Evolutionary conservation across 2,329 filamentous ascomycete genomes (phyloP), one percentile per base, ranked within the genome.

Genomic region (Dendrostoma leiphaemia): DNA sequence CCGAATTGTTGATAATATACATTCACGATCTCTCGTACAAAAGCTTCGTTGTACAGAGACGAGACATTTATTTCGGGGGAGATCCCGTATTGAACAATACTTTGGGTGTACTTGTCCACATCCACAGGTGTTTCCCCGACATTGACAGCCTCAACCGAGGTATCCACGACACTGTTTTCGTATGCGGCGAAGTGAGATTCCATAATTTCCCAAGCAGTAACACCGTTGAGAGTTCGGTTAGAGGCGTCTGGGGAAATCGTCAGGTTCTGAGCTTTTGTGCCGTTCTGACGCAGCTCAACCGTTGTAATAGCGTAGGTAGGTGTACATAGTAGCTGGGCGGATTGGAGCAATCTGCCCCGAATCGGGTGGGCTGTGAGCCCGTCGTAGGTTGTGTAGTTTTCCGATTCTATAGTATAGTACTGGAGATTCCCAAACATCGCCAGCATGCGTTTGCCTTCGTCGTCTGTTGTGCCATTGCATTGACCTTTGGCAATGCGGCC

Each of bases 291-390:
- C 0, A 68, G 59, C 15, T 62, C 56, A 9, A 66, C 57, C 3
- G 49, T 58, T 0, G 46, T 59, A 19, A 69, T 59, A 1, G 48
- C 45, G 29, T 69, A 69, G 0, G 24, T 57, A 0, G 67, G 66
- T 15, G 53, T 58, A 56, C 67, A 69, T 4, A 69, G 48, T 0
- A 69, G 48, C 15, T 64, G 63, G 4, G 62, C 57, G 1, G 67
- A 67, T 10, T 61, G 38, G 4, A 60, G 31, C 8, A 67, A 54
- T 13, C 23, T 26, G 3, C 46, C 46, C 12, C 23, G 7, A 15
- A 12, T 15, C 13, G 2, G 21, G 5, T 8, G 24, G 7, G 5
- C 6, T 6, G 32, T 10, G 3, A 21, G 29, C 21, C 29, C 23
- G 38, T 49, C n/a, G 29, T 31, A 23, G 21, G 28, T 13, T 2